Evolutionary conservation across 192 early-diverging fungal genomes (phyloP), one percentile per base, ranked within the genome.

Genomic region (Spinellus fusiger): DNA sequence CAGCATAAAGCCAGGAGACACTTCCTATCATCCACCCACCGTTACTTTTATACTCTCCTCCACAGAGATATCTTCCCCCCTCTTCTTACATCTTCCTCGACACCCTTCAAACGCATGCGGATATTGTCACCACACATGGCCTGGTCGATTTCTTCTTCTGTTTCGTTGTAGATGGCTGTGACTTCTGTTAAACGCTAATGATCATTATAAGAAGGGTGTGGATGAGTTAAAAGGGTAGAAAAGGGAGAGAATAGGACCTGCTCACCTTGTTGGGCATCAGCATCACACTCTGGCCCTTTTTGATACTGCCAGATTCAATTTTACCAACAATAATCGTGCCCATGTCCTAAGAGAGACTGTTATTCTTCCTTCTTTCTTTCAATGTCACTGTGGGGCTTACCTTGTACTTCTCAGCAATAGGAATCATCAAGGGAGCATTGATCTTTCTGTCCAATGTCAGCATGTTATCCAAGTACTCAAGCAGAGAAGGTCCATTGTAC

Each of bases 261-360:
- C 59, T 51, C 64, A 86, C 84, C 78, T 82, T 89, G 77, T 96
- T 94, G 58, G 97, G 97, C 95, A 99, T 96, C 55, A 99, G 71
- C 32, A 95, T 50, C 2, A 98, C 79, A 61, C 61, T 67, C 56
- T 93, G 89, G 32, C 93, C 94, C 80, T 94, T 90, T 77, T 83
- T 89, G 59, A 99, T 73, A 49, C 78, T 77, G 27, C 97, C 97
- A 31, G 92, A 89, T 74, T 99, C 97, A 58, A 99, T 84, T 81
- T 99, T 99, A 61, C 97, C 97, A 15, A 87, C 86, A 33, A 97
- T 82, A 34, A 99, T 75, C 1, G 93, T 95, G 56, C 97, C 97
- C 95, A 98, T 96, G 69, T 99, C 95, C 86, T 82, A 28, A n/a
- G n/a, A n/a, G n/a, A n/a, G n/a, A n/a, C n/a, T n/a, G n/a, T n/a